phyloP scores from a whole-genome alignment of 805 yeast species.

The Candida dendrica region DNA sequence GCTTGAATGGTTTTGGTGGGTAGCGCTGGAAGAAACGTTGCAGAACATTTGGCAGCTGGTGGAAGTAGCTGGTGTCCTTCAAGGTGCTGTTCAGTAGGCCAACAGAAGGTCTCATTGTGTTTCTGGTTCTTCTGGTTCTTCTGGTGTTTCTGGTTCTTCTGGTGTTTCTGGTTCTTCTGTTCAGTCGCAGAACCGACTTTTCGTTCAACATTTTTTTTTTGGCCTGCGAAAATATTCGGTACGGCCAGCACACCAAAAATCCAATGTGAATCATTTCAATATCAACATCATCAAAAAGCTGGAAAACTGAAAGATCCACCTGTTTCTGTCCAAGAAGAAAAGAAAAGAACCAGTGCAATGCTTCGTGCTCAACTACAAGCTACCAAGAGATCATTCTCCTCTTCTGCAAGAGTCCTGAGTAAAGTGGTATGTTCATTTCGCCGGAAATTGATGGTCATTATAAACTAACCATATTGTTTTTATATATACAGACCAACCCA shows the following conservation, averaged over 20 bases:
- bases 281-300: not conserved
- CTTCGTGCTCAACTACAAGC: slow-evolving; percentile 1
- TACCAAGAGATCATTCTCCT: slow-evolving; percentile 4
- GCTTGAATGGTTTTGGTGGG: slow-evolving; percentile 76
- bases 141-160: not conserved
- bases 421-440: not conserved
- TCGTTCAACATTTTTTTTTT: no score
- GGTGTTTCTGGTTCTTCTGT: not conserved
- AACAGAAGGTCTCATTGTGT: slow-evolving; percentile 20
- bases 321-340: no score
- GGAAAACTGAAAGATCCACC: no score
- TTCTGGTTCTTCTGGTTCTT: not conserved
- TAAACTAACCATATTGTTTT: no score
- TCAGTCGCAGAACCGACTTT: not conserved
- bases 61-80: slow-evolving; percentile 36
- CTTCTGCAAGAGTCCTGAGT: slow-evolving; percentile 2
- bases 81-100: slow-evolving; percentile 13
- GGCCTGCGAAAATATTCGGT: not conserved
- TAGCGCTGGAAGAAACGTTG: slow-evolving; percentile 70
- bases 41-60: slow-evolving; percentile 60
- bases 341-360: not conserved
- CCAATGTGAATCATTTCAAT: no score
- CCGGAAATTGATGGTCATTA: no score
- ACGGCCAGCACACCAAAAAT: not conserved
- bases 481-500: slow-evolving; percentile 8